Base-by-base conservation (phyloP, 768 basidiomycete species). In the Hygrocybe coccinea region DNA sequence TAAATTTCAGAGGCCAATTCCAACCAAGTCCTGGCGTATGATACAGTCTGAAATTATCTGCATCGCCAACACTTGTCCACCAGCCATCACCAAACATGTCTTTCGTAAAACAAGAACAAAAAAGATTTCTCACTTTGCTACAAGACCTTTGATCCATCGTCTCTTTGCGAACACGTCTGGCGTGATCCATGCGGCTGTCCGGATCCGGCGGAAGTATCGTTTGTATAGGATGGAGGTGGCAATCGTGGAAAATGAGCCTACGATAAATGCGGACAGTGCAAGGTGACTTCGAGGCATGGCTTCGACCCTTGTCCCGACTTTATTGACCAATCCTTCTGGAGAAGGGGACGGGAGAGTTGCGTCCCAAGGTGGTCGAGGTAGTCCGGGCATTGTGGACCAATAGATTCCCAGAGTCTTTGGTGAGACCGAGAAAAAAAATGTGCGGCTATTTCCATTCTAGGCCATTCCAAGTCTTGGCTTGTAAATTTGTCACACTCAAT, bases 11-110 rank as follows among this genome's bases (percentile, higher is more conserved):
- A 0, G 87, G 90, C 78, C 83, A 88, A 47, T 76, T 74, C 76
- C 85, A 91, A 34, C 89, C 87, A 24, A 89, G 65, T 0, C 80
- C 77, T 0, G 95, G 94, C 0, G 85, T 93, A 64, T 98, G 95
- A 61, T 84, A 97, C 29, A 98, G 66, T 24, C 89, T 75, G 68
- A 95, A 94, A 64, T 91, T 91, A 69, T 97, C 95, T 11, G 80
- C 84, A 63, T 94, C 91, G 2, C 89, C 89, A 50, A 92, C 91
- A 58, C 89, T 91, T 21, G 17, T 14, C 39, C 17, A 22, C 39
- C 25, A 34, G 22, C 43, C 41, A 37, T 3, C 57, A n/a, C n/a
- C n/a, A n/a, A n/a, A n/a, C 45, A 36, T 17, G 47, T 12, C 39
- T 12, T 38, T 19, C 3, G 29, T 37, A 57, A 14, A 43, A 39